Evolutionary conservation across 1,139 yeast species (phyloP).

Genomic region (Candida frijolesensis): DNA sequence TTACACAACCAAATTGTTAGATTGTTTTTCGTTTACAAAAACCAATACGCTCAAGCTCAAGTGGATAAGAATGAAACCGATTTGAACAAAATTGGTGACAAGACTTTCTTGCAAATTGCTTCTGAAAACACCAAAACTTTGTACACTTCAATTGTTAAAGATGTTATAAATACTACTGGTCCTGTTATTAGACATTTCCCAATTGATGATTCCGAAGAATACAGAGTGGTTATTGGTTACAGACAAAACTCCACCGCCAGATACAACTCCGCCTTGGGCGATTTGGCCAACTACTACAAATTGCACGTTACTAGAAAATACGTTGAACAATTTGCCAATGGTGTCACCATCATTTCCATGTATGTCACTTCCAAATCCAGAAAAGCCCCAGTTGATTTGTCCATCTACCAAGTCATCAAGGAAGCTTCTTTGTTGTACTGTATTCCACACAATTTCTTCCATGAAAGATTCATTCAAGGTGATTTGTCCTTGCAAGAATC

Average conservation of each 20-base stretch:
- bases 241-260: slow-evolving; percentile 83
- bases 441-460: slow-evolving; percentile 85
- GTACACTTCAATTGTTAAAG: slow-evolving; percentile 70
- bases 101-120: slow-evolving; percentile 76
- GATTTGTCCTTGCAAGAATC: slow-evolving; percentile 91
- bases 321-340: slow-evolving; percentile 92
- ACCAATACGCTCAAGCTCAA: slow-evolving; percentile 48
- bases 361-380: slow-evolving; percentile 65
- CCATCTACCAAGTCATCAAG: slow-evolving; percentile 88
- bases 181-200: slow-evolving; percentile 91
- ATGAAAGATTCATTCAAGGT: slow-evolving; percentile 70
- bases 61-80: slow-evolving; percentile 46
- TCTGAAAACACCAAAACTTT: slow-evolving; percentile 76
- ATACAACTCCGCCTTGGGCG: slow-evolving; percentile 85
- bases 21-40: slow-evolving; percentile 86
- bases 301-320: slow-evolving; percentile 85
- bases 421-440: slow-evolving; percentile 93
- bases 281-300: slow-evolving; percentile 87
- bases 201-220: slow-evolving; percentile 74
- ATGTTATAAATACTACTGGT: slow-evolving; percentile 78
- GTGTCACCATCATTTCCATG: slow-evolving; percentile 82
- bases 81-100: slow-evolving; percentile 73
- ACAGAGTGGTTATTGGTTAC: slow-evolving; percentile 87
- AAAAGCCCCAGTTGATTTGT: slow-evolving; percentile 59
- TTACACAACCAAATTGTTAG: slow-evolving; percentile 58